Percentiles rank a stretch among this genome's conserved stretches.
phyloP scores from a whole-genome alignment of 2,329 filamentous ascomycete genomes.

The Tympanopsis confertula region DNA sequence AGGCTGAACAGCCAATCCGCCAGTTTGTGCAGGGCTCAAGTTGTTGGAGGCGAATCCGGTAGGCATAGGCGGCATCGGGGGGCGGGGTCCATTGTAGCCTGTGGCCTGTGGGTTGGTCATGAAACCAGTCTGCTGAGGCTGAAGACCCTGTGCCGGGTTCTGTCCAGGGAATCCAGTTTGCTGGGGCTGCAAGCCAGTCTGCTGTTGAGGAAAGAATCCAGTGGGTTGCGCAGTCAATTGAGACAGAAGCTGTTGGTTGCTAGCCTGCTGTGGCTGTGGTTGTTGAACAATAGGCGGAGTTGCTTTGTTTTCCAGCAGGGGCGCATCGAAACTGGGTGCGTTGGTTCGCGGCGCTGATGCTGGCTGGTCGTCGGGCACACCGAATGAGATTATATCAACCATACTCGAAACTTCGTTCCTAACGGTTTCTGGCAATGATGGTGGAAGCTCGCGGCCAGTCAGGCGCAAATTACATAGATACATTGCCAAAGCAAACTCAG shows the following conservation, averaged over 20 bases:
- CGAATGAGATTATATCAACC: constrained; percentile 98
- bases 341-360: constrained; percentile 35
- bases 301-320: constrained; percentile 33
- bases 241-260: constrained; percentile 54
- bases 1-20: constrained; percentile 32
- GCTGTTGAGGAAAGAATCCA: constrained; percentile 23
- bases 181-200: constrained; percentile 31
- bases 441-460: constrained; percentile 72
- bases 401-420: constrained; percentile 97
- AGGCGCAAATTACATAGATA: constrained; percentile 93
- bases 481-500: constrained; percentile 95
- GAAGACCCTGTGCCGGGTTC: constrained; percentile 27
- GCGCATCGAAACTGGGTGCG: constrained; percentile 64
- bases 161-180: constrained; percentile 43
- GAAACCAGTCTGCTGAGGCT: background rate
- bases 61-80: constrained; percentile 69
- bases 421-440: constrained; percentile 67
- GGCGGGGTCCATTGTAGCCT: constrained; percentile 69
- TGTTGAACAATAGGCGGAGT: constrained; percentile 57
- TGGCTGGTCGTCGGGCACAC: constrained; percentile 62
- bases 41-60: constrained; percentile 38
- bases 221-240: constrained; percentile 61
- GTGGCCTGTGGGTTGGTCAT: constrained; percentile 53
- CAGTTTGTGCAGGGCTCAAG: background rate
- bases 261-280: constrained; percentile 44